Base-by-base conservation (phyloP, 139 green algal genomes). In the Asterochloris erici region DNA sequence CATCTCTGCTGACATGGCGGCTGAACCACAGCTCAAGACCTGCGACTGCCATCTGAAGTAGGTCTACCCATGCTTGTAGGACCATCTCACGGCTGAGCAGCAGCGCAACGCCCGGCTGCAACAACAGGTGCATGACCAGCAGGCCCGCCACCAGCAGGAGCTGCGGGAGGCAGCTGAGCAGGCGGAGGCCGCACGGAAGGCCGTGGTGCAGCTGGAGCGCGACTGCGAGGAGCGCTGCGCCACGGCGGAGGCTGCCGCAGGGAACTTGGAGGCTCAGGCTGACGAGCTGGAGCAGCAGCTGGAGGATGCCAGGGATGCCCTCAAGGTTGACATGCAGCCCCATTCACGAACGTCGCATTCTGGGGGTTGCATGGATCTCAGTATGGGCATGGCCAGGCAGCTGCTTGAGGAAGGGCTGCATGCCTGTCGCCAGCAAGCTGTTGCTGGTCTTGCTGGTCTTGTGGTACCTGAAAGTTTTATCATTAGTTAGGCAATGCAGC, bases 251-350 rank as follows among this genome's bases (percentile, higher is more conserved):
- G 79, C 79, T 6, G 84, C 38, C 6, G 38, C 38, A 2, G 38
- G 38, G 38, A 54, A 54, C 38, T 54, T 54, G 38, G 38, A 68
- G 47, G 38, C 38, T 28, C 85, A 80, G 66, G 73, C 84, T 74
- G 82, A 83, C 28, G 83, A 74, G 61, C 47, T 81, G 26, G 63
- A 76, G 28, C 74, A 83, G 63, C 79, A 89, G 74, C 79, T 89
- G 68, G 64, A 82, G 38, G 82, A 89, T 64, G 75, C 85, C 19
- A 68, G 77, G 24, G 85, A 89, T 78, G 85, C 85, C 14, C 68
- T 89, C 82, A 89, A 88, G 85, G 81, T 80, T 24, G 11, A 47
- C 19, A 71, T 71, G 2, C 2, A 6, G 17, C 66, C 17, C 6
- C 66, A 71, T 6, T 71, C 66, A 71, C 19, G 1, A 71, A 26